Base-by-base conservation (phyloP, 176 grass and related monocot species). In the Panicum miliaceum region DNA sequence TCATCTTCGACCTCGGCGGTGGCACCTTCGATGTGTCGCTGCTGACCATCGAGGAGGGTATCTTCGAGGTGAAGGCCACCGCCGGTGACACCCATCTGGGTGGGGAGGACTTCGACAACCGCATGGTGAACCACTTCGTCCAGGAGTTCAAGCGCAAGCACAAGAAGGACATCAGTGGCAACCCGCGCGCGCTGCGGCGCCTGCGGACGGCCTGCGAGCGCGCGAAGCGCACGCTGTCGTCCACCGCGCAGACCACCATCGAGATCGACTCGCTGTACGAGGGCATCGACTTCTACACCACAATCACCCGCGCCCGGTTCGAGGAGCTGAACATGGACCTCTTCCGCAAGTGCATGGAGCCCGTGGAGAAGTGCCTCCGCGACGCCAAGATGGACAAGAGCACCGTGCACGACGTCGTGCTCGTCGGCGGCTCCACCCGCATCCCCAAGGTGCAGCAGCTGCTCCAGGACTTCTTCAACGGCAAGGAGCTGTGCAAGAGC, bases 371-470 rank as follows among this genome's bases (percentile, higher is more conserved):
- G 90, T 97, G 95, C 65, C 86, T 94, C 60, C 90, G 95, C 7
- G 95, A 97, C 81, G 95, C 95, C 59, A 97, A 97, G 89, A 97
- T 97, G 95, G 95, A 97, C 89, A 97, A 97, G 88, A 91, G 92
- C 84, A 86, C 15, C 3, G 68, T 97, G 75, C 75, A 97, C 81
- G 95, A 97, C 76, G 95, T 97, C 1, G 95, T 97, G n/a, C 89
- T 97, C 25, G 95, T 97, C 2, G 95, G 95, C 36, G 95, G 95
- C 22, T 97, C 92, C 46, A 97, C 95, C 58, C 85, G 95, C 25
- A 97, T 97, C 63, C 95, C 95, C 58, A 94, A 91, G 79, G 95
- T 97, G 53, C 95, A 97, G 86, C 95, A 97, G 83, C 81, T 99
- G 73, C 91, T 99, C 22, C 97, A 99, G 84, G 97, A 99, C 81